phyloP scores from a whole-genome alignment of 768 basidiomycete genomes.

The Tulasnella sp. region DNA sequence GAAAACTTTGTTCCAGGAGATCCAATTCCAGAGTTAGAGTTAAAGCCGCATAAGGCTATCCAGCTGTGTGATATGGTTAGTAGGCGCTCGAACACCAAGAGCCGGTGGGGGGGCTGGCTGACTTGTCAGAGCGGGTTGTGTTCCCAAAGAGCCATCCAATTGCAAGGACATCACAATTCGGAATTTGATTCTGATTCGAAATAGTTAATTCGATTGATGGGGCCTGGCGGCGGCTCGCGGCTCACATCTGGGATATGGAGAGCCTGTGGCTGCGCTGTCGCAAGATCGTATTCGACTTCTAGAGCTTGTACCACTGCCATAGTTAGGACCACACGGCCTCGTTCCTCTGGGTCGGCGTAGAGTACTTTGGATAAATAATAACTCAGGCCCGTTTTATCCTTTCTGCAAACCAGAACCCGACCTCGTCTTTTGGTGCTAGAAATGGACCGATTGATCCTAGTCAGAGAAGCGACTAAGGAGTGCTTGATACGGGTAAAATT shows the following conservation, averaged over 20 bases:
- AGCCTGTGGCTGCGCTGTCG: background rate
- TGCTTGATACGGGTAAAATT: too few species aligned
- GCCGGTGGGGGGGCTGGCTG: background rate
- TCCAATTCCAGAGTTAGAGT: too few species aligned
- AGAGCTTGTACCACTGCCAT: background rate
- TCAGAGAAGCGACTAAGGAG: too few species aligned
- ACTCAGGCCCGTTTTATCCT: background rate
- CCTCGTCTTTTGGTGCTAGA: too few species aligned
- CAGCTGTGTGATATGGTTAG: too few species aligned
- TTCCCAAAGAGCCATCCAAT: background rate
- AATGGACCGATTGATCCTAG: too few species aligned
- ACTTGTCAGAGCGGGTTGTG: background rate
- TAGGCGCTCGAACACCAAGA: too few species aligned
- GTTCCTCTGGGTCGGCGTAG: background rate
- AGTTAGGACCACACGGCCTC: background rate
- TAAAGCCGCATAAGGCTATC: too few species aligned
- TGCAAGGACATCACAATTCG: background rate
- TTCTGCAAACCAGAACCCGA: background rate
- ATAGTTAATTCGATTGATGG: too few species aligned
- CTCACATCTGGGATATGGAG: background rate
- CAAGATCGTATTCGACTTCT: background rate
- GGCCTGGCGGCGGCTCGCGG: too few species aligned
- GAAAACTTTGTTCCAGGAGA: too few species aligned
- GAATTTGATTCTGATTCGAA: background rate
- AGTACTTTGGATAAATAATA: background rate